These are phyloP conservation scores for Aspergillus sp. DNA, from an alignment of 2,329 filamentous ascomycete genomes.

Conservation along the genomic window DNA sequence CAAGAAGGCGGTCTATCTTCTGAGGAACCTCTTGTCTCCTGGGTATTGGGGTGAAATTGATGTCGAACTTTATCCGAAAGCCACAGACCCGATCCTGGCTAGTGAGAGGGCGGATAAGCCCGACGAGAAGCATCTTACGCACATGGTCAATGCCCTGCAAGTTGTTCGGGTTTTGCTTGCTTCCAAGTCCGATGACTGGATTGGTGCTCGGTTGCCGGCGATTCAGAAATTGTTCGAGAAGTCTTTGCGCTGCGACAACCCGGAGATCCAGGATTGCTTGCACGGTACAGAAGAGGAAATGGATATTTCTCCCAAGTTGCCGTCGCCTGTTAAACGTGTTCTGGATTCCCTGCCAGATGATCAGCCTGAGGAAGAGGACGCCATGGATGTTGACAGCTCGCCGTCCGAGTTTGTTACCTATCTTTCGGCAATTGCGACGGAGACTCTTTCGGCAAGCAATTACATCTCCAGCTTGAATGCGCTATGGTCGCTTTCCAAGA, in stretches of 20 bases:
- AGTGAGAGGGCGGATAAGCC: constrained; percentile 76
- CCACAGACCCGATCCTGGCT: constrained; percentile 76
- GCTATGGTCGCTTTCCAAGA: constrained; percentile 81
- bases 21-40: constrained; percentile 77
- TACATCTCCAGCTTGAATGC: constrained; percentile 88
- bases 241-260: constrained; percentile 76
- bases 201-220: constrained; percentile 65
- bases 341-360: constrained; percentile 82
- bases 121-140: constrained; percentile 77
- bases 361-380: constrained; percentile 72
- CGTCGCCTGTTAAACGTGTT: constrained; percentile 72
- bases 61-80: constrained; percentile 82
- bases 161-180: constrained; percentile 85
- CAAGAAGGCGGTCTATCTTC: constrained; percentile 72
- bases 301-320: constrained; percentile 63
- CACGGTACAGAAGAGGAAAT: constrained; percentile 65
- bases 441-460: constrained; percentile 72
- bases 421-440: constrained; percentile 77
- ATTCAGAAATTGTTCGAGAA: constrained; percentile 89
- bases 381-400: constrained; percentile 65
- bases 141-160: constrained; percentile 89
- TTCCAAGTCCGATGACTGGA: constrained; percentile 84
- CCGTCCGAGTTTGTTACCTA: constrained; percentile 83
- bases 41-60: constrained; percentile 89
- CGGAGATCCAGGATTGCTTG: constrained; percentile 88